phyloP scores from a whole-genome alignment of 2,329 filamentous ascomycete genomes.

The Aspergillus intermedius region DNA sequence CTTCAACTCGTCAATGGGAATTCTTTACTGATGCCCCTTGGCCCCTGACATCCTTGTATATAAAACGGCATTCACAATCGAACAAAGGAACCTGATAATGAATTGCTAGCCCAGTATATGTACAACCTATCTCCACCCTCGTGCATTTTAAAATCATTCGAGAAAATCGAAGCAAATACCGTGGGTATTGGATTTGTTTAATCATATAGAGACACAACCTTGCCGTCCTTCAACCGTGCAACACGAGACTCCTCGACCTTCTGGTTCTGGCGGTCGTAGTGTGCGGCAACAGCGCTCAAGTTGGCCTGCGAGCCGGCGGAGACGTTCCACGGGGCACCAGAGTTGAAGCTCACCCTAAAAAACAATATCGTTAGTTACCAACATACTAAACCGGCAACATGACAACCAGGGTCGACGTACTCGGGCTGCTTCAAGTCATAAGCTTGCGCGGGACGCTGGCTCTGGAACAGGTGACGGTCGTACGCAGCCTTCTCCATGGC shows the following conservation, averaged over 20 bases:
- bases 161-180: conserved; percentile 12
- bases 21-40: no score
- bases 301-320: conserved; percentile 55
- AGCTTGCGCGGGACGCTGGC: conserved; percentile 33
- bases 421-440: conserved; percentile 57
- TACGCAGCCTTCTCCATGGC: conserved; percentile 57
- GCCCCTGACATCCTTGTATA: neutral
- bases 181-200: conserved; percentile 20
- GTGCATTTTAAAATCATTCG: conserved; percentile 17
- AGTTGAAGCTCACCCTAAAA: conserved; percentile 53
- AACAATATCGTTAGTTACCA: conserved; percentile 4
- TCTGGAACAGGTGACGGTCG: conserved; percentile 56
- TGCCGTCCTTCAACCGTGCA: conserved; percentile 38
- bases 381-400: neutral
- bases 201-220: conserved; percentile 39
- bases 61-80: neutral
- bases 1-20: no score
- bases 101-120: conserved; percentile 28
- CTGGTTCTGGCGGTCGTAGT: conserved; percentile 55
- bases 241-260: conserved; percentile 53
- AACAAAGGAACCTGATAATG: conserved; percentile 22
- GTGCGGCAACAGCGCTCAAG: conserved; percentile 54
- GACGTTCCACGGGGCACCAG: conserved; percentile 58
- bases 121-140: conserved; percentile 24
- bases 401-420: conserved; percentile 42